A percentile compares a stretch with the other conserved stretches of the same genome.
Conservation (phyloP, 805 yeast genomes). For the Saccharomycopsis fermentans region DNA sequence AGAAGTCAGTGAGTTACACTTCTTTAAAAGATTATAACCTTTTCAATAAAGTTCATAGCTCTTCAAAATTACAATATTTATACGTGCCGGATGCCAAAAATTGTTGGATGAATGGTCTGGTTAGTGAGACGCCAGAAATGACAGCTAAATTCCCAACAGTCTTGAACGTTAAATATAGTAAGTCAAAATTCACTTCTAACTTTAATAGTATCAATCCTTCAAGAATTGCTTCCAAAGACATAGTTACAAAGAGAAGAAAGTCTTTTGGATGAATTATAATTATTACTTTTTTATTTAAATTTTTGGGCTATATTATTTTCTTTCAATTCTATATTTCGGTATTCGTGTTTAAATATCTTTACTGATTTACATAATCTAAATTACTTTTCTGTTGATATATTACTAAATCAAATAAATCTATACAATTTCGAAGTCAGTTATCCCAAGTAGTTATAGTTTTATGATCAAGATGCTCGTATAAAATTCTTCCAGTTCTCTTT, state of each 20-base stretch:
- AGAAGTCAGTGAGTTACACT: conserved; percentile 10
- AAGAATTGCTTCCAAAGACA: conserved; percentile 11
- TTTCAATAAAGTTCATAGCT: conserved; percentile 1
- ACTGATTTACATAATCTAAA: background rate
- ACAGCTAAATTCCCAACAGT: conserved; percentile 1
- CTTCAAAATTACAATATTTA: background rate
- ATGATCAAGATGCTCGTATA: background rate
- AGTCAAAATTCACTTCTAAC: conserved; percentile 17
- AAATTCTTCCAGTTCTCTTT: conserved; percentile 6
- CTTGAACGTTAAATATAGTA: background rate
- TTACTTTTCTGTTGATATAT: too few relatives aligned
- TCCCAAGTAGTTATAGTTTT: background rate
- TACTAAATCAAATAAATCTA: too few relatives aligned
- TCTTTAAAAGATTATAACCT: background rate
- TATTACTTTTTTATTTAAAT: background rate
- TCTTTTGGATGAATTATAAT: background rate
- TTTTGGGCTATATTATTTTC: background rate
- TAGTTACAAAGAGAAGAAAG: background rate
- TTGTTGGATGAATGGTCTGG: conserved; percentile 9
- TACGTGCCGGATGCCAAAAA: background rate
- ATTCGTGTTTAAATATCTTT: background rate
- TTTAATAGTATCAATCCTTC: conserved; percentile 17
- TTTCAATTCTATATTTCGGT: background rate
- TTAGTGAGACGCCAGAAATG: conserved; percentile 8
- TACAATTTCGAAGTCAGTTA: background rate